Conservation (phyloP, 179 eudicot species). For the Nepenthes alata region DNA sequence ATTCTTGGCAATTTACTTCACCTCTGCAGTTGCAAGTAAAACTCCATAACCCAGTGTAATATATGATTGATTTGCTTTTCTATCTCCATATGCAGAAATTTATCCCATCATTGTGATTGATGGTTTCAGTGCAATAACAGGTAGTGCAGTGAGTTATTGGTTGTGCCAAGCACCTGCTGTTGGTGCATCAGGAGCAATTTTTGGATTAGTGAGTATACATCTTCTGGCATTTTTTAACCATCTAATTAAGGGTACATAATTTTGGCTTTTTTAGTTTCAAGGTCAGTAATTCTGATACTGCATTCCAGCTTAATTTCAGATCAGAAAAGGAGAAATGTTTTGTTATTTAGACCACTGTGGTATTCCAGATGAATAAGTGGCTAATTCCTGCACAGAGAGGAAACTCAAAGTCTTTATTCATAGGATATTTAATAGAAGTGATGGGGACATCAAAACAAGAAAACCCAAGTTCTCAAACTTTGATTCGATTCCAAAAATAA, state of each 20-base stretch:
- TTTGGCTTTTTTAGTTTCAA: too few species aligned
- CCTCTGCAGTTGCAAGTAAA: conserved; percentile 64
- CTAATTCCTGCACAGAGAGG: too few species aligned
- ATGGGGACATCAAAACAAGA: too few species aligned
- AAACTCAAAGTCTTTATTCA: too few species aligned
- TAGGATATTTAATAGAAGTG: too few species aligned
- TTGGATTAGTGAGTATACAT: conserved; percentile 53
- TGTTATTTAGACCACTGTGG: too few species aligned
- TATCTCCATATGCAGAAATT: conserved; percentile 1
- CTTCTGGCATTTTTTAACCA: neutral
- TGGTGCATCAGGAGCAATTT: conserved; percentile 90
- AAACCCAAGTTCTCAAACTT: too few species aligned
- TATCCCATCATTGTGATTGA: conserved; percentile 7
- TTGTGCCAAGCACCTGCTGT: conserved; percentile 58
- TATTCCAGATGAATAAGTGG: too few species aligned
- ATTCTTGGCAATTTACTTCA: conserved; percentile 48
- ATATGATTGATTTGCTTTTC: conserved; percentile 3
- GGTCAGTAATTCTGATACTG: too few species aligned
- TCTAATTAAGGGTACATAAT: neutral
- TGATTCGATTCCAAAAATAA: too few species aligned
- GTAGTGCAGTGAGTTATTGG: conserved; percentile 72
- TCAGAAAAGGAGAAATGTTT: too few species aligned
- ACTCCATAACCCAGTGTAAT: conserved; percentile 4
- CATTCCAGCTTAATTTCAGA: too few species aligned
- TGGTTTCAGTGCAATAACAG: conserved; percentile 24